A percentile compares a stretch with the other conserved stretches of the same genome.
phyloP scores from a whole-genome alignment of 2,329 filamentous ascomycete species.

The Fusarium mexicanum region DNA sequence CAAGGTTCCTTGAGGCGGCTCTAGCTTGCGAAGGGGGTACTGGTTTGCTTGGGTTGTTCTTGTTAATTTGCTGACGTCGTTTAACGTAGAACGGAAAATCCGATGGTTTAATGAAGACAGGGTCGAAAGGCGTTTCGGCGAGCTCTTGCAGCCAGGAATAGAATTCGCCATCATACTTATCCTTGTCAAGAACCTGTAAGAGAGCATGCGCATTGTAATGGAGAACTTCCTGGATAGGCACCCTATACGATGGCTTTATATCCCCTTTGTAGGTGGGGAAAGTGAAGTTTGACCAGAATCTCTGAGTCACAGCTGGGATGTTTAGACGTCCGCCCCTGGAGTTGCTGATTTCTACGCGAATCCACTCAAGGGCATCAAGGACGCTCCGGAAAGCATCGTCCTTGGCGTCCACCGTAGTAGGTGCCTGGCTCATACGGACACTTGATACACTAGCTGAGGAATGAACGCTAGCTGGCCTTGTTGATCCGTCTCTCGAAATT shows the following conservation, averaged over 20 bases:
- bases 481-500: conserved; percentile 1
- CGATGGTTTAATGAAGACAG: conserved; percentile 41
- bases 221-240: conserved; percentile 54
- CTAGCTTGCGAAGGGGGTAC: not conserved
- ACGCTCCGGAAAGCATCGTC: conserved; percentile 42
- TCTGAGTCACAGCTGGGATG: conserved; percentile 37
- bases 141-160: conserved; percentile 48
- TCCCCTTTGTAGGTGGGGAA: conserved; percentile 45
- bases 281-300: conserved; percentile 47
- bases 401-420: not conserved
- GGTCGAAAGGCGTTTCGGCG: conserved; percentile 41
- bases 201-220: conserved; percentile 57
- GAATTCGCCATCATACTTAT: conserved; percentile 47
- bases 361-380: conserved; percentile 40
- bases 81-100: conserved; percentile 45
- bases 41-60: conserved; percentile 9
- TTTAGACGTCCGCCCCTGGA: conserved; percentile 40
- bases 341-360: conserved; percentile 20
- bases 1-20: not conserved
- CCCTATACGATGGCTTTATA: conserved; percentile 50
- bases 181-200: conserved; percentile 46
- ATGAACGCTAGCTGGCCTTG: conserved; percentile 1
- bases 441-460: conserved; percentile 6
- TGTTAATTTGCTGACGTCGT: conserved; percentile 37
- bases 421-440: not conserved